A percentile compares a stretch with the other conserved stretches of the same genome.
These are phyloP conservation scores for Ramalina peruviana DNA, from an alignment of 495 filamentous ascomycete genomes.

Conservation along the genomic window DNA sequence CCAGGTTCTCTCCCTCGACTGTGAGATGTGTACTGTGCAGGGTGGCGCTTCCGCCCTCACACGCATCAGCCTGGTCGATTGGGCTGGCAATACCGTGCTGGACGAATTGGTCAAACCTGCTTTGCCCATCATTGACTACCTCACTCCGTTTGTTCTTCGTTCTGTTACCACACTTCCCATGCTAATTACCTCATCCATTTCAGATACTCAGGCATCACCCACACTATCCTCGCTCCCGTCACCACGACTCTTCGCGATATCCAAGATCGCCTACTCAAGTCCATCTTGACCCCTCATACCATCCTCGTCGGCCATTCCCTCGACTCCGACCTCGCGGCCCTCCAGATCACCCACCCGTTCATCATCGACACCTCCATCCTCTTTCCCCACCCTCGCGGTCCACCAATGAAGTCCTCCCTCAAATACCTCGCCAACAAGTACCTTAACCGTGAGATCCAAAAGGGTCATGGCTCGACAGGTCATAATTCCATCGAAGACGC, in stretches of 20 bases:
- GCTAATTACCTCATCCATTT: background rate
- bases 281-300: slow-evolving; percentile 55
- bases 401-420: slow-evolving; percentile 65
- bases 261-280: slow-evolving; percentile 54
- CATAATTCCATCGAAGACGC: slow-evolving; percentile 93
- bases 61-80: slow-evolving; percentile 69
- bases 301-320: slow-evolving; percentile 87
- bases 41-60: slow-evolving; percentile 65
- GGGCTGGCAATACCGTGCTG: slow-evolving; percentile 70
- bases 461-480: slow-evolving; percentile 48
- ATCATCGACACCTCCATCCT: slow-evolving; percentile 82
- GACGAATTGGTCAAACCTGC: slow-evolving; percentile 88
- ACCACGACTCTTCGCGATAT: slow-evolving; percentile 77
- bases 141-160: slow-evolving; percentile 47
- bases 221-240: slow-evolving; percentile 61
- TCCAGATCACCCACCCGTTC: slow-evolving; percentile 79
- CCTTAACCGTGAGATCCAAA: slow-evolving; percentile 74
- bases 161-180: background rate
- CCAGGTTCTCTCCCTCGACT: slow-evolving; percentile 74
- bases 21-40: slow-evolving; percentile 89
- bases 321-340: slow-evolving; percentile 71
- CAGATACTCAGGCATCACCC: slow-evolving; percentile 74
- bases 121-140: slow-evolving; percentile 72
- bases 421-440: slow-evolving; percentile 50
- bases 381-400: slow-evolving; percentile 59